Base-by-base conservation (phyloP, 179 eudicot genomes). In the Patellifolia procumbens region DNA sequence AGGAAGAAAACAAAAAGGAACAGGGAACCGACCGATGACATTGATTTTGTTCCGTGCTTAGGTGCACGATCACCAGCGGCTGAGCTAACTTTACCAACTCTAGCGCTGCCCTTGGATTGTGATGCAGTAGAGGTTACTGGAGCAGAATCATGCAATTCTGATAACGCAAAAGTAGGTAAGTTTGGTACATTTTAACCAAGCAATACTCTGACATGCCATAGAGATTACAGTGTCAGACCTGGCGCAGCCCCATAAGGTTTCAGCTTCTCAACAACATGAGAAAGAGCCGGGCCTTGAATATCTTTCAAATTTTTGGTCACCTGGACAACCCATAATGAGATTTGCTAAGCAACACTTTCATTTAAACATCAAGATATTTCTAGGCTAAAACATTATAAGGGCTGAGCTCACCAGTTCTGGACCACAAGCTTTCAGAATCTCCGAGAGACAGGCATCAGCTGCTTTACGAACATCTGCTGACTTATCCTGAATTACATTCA, bases 391-490 rank as follows among this genome's bases (percentile, higher is more conserved):
- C 35, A 9, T 7, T 22, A 28, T 5, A 9, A 34, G 28, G 48
- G 31, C 12, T 31, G 46, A 45, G 72, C 56, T 16, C 76, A 90
- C 98, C 84, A 77, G 42, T 78, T 96, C 99, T 60, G 83, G 92
- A 46, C 97, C 92, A 76, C 93, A 94, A 51, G 89, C 92, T 81
- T 93, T 86, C 61, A 96, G 22, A 64, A 91, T 84, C 81, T 94
- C 99, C 68, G 78, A 78, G 79, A 96, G 86, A 83, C 94, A 91
- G 58, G 86, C 84, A 86, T 96, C 99, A 48, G 97, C 98, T 52
- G 96, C 92, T 81, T 96, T 96, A 37, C 99, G 97, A 67, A 96
- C 99, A 85, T 94, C 99, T 74, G 98, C 94, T 65, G 99, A 96
- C 85, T 96, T 96, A 78, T 96, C 99, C 99, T 96, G 81, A 37